Base-by-base conservation (phyloP, 192 early-diverging fungal genomes). In the Coemansia sp. region DNA sequence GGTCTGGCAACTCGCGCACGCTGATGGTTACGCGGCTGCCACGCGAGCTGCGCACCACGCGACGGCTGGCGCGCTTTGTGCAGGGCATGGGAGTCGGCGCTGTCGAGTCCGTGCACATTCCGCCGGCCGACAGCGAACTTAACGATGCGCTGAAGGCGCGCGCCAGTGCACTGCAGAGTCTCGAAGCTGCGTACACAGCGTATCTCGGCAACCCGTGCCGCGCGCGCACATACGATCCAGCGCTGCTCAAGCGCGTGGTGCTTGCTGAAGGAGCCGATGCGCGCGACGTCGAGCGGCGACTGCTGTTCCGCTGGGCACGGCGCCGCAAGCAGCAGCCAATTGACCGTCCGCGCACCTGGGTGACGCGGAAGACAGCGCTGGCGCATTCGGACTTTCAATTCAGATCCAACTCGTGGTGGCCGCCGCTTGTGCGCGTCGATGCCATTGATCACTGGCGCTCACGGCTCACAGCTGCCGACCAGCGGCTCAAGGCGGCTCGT, bases 121-220 rank as follows among this genome's bases (percentile, higher is more conserved):
- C 87, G 6, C 88, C 90, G 12, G 61, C 65, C 74, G 85, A 72
- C 26, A 54, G 70, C 38, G 64, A 87, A 0, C 72, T 87, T 48
- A 84, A 89, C 49, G 62, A 85, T 13, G 84, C 87, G 64, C 80
- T 90, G 21, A 74, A 75, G 9, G 68, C 85, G 15, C 82, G 84
- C 42, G 56, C 64, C 19, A 4, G 44, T 0, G 56, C 21, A 50
- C 78, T 93, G 16, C 66, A 70, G 12, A 71, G 72, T 42, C 72
- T 92, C 9, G 92, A 93, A 61, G 32, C 44, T 2, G 85, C 78
- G 3, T 91, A 88, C 47, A 72, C 82, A 4, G 44, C 75, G 21
- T 85, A 86, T 18, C 87, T 89, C 63, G 89, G 90, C 10, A 93
- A 93, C 64, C 92, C 92, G 1, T 92, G 89, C 41, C 59, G 75